These are phyloP conservation scores for Friedmanniomyces endolithicus DNA, from an alignment of 495 filamentous ascomycete genomes.

Conservation along the genomic window DNA sequence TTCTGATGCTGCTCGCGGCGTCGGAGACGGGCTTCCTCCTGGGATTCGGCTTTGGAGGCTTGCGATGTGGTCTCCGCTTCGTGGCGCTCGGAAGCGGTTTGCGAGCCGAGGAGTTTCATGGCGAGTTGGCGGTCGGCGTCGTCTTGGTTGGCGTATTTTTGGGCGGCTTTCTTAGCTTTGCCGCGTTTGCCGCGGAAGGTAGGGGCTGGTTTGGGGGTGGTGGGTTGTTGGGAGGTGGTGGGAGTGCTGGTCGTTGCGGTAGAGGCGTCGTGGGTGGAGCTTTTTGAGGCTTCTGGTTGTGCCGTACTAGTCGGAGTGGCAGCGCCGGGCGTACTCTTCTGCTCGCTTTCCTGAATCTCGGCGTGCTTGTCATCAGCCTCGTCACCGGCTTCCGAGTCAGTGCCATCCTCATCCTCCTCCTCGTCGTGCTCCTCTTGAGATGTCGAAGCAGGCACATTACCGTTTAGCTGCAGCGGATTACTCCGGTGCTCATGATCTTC, in stretches of 20 bases:
- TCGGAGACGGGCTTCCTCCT: slow-evolving; percentile 53
- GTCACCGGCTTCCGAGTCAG: background rate
- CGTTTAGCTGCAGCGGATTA: slow-evolving; percentile 20
- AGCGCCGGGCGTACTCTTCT: background rate
- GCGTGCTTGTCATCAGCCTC: background rate
- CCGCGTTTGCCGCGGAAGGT: slow-evolving; percentile 63
- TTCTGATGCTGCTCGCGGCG: slow-evolving; percentile 67
- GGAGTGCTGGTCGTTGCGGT: too few relatives aligned
- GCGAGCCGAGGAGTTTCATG: slow-evolving; percentile 66
- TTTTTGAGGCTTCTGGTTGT: background rate
- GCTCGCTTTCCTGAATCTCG: background rate
- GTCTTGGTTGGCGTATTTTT: slow-evolving; percentile 90
- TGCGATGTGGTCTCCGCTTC: slow-evolving; percentile 43
- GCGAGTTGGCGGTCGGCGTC: slow-evolving; percentile 80
- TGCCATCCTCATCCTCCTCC: slow-evolving; percentile 1
- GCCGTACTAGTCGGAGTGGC: background rate
- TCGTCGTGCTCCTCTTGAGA: slow-evolving; percentile 10
- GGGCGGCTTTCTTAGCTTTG: slow-evolving; percentile 76
- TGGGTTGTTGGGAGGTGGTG: background rate
- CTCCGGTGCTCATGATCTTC: slow-evolving; percentile 21
- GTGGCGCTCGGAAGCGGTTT: slow-evolving; percentile 42
- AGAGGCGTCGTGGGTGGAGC: too few relatives aligned
- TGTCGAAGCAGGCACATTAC: slow-evolving; percentile 9
- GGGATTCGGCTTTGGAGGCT: slow-evolving; percentile 37
- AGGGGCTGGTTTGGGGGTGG: slow-evolving; percentile 15